phyloP scores from a whole-genome alignment of 1,139 yeast species.

The Yamadazyma oceani region DNA sequence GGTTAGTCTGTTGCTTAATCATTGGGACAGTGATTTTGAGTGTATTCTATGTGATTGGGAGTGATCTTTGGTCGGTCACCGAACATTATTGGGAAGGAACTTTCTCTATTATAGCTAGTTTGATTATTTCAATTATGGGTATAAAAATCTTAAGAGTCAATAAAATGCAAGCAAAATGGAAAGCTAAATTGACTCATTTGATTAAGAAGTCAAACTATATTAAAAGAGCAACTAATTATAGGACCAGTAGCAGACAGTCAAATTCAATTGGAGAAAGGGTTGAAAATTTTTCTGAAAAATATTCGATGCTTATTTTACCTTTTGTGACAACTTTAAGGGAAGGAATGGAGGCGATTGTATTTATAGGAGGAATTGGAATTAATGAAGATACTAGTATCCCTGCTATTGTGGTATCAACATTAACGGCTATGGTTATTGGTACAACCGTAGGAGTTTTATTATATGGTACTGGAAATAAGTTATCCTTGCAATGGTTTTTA shows the following conservation, averaged over 20 bases:
- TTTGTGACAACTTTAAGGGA: slow-evolving; percentile 48
- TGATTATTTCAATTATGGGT: slow-evolving; percentile 48
- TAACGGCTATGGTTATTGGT: slow-evolving; percentile 34
- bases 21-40: slow-evolving; percentile 37
- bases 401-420: slow-evolving; percentile 34
- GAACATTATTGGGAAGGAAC: slow-evolving; percentile 52
- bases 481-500: slow-evolving; percentile 43
- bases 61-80: slow-evolving; percentile 42
- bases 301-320: slow-evolving; percentile 43
- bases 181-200: slow-evolving; percentile 50
- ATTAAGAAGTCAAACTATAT: slow-evolving; percentile 22
- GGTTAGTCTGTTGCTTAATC: slow-evolving; percentile 36
- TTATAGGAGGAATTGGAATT: slow-evolving; percentile 49
- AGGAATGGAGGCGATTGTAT: slow-evolving; percentile 50
- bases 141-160: slow-evolving; percentile 42
- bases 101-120: slow-evolving; percentile 44
- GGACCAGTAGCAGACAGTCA: slow-evolving; percentile 8
- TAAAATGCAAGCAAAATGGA: slow-evolving; percentile 82
- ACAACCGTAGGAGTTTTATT: slow-evolving; percentile 34
- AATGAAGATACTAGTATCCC: slow-evolving; percentile 38
- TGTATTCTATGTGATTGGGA: slow-evolving; percentile 39
- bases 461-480: slow-evolving; percentile 43
- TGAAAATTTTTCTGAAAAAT: slow-evolving; percentile 30
- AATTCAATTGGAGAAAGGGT: slow-evolving; percentile 10
- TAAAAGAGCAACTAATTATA: slow-evolving; percentile 12